phyloP scores from a whole-genome alignment of 805 yeast species.

The Candida coquimbonensis region DNA sequence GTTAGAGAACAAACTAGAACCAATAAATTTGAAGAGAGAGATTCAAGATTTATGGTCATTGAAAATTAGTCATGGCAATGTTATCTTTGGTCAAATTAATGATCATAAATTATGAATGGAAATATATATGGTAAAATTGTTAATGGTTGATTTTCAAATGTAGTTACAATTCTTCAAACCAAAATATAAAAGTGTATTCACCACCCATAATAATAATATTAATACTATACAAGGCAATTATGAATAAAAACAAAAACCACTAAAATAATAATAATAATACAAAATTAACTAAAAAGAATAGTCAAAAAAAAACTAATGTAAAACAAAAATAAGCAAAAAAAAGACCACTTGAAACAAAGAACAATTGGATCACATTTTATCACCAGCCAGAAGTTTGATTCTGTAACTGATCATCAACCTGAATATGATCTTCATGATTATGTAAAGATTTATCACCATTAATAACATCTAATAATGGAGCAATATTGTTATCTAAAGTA shows the following conservation, averaged over 20 bases:
- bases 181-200: not conserved
- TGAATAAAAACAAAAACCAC: not conserved
- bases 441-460: conserved; percentile 1
- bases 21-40: conserved; percentile 10
- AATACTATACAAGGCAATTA: too few relatives aligned
- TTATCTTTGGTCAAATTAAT: conserved; percentile 5
- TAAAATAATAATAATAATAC: not conserved
- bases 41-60: conserved; percentile 20
- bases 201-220: too few relatives aligned
- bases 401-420: conserved; percentile 7
- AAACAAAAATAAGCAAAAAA: not conserved
- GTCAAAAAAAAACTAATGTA: not conserved
- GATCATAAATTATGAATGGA: not conserved
- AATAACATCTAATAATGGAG: conserved; percentile 33
- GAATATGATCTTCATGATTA: not conserved
- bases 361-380: not conserved
- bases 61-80: conserved; percentile 14
- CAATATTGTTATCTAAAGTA: conserved; percentile 39
- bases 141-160: not conserved
- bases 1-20: conserved; percentile 7
- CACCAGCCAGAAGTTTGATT: conserved; percentile 3
- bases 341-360: not conserved
- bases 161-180: not conserved
- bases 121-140: not conserved
- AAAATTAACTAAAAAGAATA: not conserved